phyloP scores from a whole-genome alignment of 2,329 filamentous ascomycete genomes.

The Samsoniella hepiali region DNA sequence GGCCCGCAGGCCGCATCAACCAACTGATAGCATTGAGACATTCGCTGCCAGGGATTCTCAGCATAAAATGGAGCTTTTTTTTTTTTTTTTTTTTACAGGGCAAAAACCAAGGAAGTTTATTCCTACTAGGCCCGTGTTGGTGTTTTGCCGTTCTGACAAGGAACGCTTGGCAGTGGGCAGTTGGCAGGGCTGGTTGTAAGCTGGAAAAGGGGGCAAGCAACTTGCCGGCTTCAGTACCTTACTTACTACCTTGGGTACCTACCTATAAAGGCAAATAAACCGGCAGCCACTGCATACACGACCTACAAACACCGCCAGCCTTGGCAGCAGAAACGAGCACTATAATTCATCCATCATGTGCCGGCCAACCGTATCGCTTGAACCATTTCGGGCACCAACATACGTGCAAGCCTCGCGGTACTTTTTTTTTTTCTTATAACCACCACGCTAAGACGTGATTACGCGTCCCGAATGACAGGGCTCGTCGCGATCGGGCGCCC shows the following conservation, averaged over 20 bases:
- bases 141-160: not conserved
- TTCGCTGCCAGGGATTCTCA: not conserved
- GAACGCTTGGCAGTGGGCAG: not conserved
- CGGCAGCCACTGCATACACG: too few relatives aligned
- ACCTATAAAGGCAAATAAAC: too few relatives aligned
- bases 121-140: not conserved
- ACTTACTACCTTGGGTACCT: too few relatives aligned
- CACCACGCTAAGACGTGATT: not conserved
- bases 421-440: too few relatives aligned
- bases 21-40: not conserved
- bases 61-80: not conserved
- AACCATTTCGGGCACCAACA: too few relatives aligned
- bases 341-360: too few relatives aligned
- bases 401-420: too few relatives aligned
- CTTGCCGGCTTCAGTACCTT: too few relatives aligned
- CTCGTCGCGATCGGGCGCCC: not conserved
- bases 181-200: not conserved
- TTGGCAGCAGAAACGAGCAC: not conserved
- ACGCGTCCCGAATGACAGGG: not conserved
- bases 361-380: too few relatives aligned
- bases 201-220: not conserved
- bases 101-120: conserved; percentile 6
- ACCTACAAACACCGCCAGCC: not conserved
- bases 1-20: not conserved
- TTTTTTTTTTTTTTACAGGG: not conserved